These are phyloP conservation scores for Blastocystis sp. DNA, from an alignment of 352 stramenopile species.

Conservation along the genomic window DNA sequence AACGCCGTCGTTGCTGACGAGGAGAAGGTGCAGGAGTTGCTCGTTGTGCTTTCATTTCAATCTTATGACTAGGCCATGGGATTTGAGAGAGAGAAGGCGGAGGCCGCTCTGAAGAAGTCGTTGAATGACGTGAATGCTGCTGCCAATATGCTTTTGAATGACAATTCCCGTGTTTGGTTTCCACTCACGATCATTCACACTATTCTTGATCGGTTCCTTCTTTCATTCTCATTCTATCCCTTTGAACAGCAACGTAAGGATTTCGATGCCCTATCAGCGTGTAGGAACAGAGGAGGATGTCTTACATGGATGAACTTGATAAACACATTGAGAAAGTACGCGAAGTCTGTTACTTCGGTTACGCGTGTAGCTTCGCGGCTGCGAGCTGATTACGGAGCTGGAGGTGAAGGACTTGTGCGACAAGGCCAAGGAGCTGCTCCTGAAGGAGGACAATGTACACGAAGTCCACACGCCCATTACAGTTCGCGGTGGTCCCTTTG, in stretches of 20 bases:
- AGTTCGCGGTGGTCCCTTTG: slow-evolving; percentile 79
- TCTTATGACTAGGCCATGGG: slow-evolving; percentile 32
- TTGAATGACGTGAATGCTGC: slow-evolving; percentile 37
- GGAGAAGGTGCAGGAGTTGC: slow-evolving; percentile 37
- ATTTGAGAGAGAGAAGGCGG: slow-evolving; percentile 16
- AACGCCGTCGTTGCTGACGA: slow-evolving; percentile 14
- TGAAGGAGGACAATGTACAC: slow-evolving; percentile 99
- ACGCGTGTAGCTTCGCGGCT: slow-evolving; percentile 80
- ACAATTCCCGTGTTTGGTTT: not conserved
- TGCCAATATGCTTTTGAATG: slow-evolving; percentile 20
- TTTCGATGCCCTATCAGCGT: too few relatives aligned
- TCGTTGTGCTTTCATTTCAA: not conserved
- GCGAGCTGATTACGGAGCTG: slow-evolving; percentile 96
- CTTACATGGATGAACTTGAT: slow-evolving; percentile 81
- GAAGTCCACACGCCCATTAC: slow-evolving; percentile 96
- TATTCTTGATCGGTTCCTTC: not conserved
- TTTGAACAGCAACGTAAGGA: not conserved
- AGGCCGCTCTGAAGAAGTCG: not conserved
- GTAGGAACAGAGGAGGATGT: too few relatives aligned
- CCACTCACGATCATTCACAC: not conserved
- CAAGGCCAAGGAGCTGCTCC: slow-evolving; percentile 95
- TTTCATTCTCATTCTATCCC: not conserved
- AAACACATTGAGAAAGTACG: slow-evolving; percentile 85
- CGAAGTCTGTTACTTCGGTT: not conserved
- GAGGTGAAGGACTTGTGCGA: slow-evolving; percentile 97